Evolutionary conservation across 2,329 filamentous ascomycete species (phyloP).

Genomic region (Neospermospora avenae): DNA sequence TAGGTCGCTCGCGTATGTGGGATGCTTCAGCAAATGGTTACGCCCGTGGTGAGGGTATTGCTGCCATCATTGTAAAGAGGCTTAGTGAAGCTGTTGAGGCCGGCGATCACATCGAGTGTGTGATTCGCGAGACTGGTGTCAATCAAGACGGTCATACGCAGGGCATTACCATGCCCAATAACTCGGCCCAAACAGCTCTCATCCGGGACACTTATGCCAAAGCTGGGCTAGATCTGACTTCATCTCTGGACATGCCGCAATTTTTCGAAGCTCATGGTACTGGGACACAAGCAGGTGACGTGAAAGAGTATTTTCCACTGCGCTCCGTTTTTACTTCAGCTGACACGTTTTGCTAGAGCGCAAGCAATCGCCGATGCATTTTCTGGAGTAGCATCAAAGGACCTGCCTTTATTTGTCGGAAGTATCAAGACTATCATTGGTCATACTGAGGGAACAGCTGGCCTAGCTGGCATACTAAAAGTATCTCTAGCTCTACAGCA

Average conservation of each 20-base stretch:
- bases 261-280: conserved; percentile 31
- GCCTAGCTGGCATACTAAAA: conserved; percentile 34
- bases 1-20: conserved; percentile 11
- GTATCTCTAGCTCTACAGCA: conserved; percentile 30
- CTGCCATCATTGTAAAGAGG: conserved; percentile 55
- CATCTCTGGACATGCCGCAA: conserved; percentile 8
- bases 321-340: too few relatives aligned
- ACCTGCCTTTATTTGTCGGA: conserved; percentile 22
- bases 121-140: conserved; percentile 41
- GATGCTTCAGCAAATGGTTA: conserved; percentile 40
- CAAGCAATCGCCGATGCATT: too few relatives aligned
- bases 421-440: conserved; percentile 31
- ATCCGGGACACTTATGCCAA: conserved; percentile 15
- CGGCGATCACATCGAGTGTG: conserved; percentile 40
- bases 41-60: conserved; percentile 53
- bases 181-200: conserved; percentile 38
- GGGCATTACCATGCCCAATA: conserved; percentile 41
- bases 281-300: conserved; percentile 13
- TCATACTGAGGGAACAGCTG: conserved; percentile 33
- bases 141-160: conserved; percentile 45
- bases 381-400: too few relatives aligned
- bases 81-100: conserved; percentile 44
- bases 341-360: too few relatives aligned
- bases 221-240: conserved; percentile 16
- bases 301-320: too few relatives aligned